Evolutionary conservation across 2,329 filamentous ascomycete genomes (phyloP).

Genomic region (Elsinoe ampelina): DNA sequence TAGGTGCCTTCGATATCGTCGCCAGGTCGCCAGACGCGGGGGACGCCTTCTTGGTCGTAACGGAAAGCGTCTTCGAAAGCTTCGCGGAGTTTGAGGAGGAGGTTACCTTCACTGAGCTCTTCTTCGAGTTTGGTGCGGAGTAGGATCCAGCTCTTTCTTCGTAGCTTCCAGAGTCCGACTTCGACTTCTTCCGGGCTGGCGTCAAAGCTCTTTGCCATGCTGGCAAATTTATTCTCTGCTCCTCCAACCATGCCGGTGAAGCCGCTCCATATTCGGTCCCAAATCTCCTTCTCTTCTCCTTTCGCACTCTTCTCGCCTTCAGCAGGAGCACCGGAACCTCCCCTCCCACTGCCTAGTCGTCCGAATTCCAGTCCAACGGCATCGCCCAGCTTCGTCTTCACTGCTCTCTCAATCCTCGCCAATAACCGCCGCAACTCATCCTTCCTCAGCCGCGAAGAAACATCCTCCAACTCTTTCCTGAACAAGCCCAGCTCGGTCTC

Average conservation of each 20-base stretch:
- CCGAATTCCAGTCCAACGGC: constrained; percentile 91
- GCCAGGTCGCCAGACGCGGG: constrained; percentile 89
- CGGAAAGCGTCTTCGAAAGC: constrained; percentile 99
- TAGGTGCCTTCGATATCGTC: constrained; percentile 97
- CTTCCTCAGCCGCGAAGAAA: constrained; percentile 73
- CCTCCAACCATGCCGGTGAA: constrained; percentile 77
- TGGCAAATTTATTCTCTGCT: constrained; percentile 75
- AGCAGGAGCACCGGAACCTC: constrained; percentile 71
- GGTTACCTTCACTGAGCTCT: constrained; percentile 95
- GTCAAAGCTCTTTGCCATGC: constrained; percentile 86
- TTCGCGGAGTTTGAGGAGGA: constrained; percentile 87
- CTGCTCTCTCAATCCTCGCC: constrained; percentile 86
- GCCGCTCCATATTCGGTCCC: constrained; percentile 88
- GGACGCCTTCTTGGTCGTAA: constrained; percentile 90
- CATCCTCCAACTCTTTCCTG: constrained; percentile 83
- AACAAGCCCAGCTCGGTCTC: constrained; percentile 70
- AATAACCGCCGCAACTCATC: constrained; percentile 94
- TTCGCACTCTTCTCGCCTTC: constrained; percentile 57
- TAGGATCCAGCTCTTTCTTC: constrained; percentile 90
- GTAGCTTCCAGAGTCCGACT: constrained; percentile 81
- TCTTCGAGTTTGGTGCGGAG: constrained; percentile 87
- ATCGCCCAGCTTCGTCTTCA: constrained; percentile 77
- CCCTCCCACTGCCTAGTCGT: constrained; percentile 80
- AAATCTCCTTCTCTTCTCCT: constrained; percentile 70
- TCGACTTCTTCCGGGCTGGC: constrained; percentile 86